These are phyloP conservation scores for Isatis tinctoria DNA, from an alignment of 345 rosid species.

Conservation along the genomic window DNA sequence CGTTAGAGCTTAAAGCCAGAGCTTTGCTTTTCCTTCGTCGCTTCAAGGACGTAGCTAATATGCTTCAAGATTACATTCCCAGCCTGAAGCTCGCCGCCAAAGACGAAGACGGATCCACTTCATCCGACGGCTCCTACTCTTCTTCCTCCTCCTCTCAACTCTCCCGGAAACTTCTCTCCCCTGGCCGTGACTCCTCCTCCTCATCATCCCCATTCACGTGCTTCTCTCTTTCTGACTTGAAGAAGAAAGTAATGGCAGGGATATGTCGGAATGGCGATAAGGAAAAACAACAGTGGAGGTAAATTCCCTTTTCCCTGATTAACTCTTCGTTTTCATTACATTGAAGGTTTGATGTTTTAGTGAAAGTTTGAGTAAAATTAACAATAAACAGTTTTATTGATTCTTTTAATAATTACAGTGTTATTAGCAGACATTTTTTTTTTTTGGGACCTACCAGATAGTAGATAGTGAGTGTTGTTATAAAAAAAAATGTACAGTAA, in stretches of 20 bases:
- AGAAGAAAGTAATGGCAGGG: constrained; percentile 79
- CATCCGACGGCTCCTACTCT: constrained; percentile 39
- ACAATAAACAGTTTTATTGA: neutral
- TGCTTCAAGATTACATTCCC: constrained; percentile 83
- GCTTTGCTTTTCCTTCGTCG: constrained; percentile 60
- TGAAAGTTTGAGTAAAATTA: neutral
- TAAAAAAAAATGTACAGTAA: neutral
- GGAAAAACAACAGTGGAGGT: constrained; percentile 95
- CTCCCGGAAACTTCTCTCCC: constrained; percentile 44
- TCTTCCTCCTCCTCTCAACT: constrained; percentile 25
- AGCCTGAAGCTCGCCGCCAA: constrained; percentile 48
- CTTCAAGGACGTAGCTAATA: constrained; percentile 67
- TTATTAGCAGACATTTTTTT: too few relatives aligned
- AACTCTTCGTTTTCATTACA: neutral
- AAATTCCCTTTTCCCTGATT: neutral
- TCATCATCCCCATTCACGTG: constrained; percentile 52
- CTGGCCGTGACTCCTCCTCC: constrained; percentile 24
- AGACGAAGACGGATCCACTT: constrained; percentile 53
- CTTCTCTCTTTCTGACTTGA: constrained; percentile 77
- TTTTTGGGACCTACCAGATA: neutral
- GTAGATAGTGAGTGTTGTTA: neutral
- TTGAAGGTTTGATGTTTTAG: neutral
- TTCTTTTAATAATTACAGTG: neutral
- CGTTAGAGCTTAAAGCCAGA: constrained; percentile 80
- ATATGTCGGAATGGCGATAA: constrained; percentile 58